These are phyloP conservation scores for Pneumocystis wakefieldiae DNA, from an alignment of 1,139 yeast genomes.

Conservation along the genomic window DNA sequence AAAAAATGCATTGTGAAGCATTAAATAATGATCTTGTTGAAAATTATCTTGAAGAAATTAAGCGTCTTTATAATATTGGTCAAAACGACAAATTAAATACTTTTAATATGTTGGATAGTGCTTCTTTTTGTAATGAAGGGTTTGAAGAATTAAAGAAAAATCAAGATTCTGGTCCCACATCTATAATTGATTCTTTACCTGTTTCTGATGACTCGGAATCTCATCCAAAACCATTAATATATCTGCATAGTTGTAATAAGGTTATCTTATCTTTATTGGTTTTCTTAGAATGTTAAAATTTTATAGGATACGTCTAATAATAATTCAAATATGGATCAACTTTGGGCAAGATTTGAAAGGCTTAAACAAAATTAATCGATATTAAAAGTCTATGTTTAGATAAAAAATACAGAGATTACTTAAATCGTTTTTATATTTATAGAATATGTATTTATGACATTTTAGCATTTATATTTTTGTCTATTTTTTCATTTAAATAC, in stretches of 20 bases:
- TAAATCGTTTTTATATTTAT: not conserved
- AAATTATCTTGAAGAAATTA: conserved; percentile 64
- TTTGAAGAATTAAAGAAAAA: not conserved
- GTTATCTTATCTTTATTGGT: conserved; percentile 32
- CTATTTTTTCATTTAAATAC: conserved; percentile 63
- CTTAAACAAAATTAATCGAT: conserved; percentile 4
- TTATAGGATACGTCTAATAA: not conserved
- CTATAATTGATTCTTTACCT: conserved; percentile 10
- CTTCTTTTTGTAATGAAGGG: not conserved
- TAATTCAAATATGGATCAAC: not conserved
- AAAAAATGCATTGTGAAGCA: conserved; percentile 50
- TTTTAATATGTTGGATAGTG: not conserved
- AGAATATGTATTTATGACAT: not conserved
- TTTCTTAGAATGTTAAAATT: conserved; percentile 25
- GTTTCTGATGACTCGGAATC: conserved; percentile 1
- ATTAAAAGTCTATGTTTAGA: not conserved
- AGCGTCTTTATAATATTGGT: conserved; percentile 63
- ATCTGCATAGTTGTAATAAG: conserved; percentile 16
- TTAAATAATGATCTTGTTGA: conserved; percentile 54
- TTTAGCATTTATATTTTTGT: conserved; percentile 17
- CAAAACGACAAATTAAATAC: conserved; percentile 23
- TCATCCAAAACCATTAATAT: conserved; percentile 10
- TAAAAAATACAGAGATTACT: not conserved
- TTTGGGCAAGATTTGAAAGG: conserved; percentile 9
- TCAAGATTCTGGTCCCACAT: conserved; percentile 13